Percentiles rank a stretch among this genome's conserved stretches.
Conservation (phyloP, 352 stramenopile species). For the Thraustotheca clavata region DNA sequence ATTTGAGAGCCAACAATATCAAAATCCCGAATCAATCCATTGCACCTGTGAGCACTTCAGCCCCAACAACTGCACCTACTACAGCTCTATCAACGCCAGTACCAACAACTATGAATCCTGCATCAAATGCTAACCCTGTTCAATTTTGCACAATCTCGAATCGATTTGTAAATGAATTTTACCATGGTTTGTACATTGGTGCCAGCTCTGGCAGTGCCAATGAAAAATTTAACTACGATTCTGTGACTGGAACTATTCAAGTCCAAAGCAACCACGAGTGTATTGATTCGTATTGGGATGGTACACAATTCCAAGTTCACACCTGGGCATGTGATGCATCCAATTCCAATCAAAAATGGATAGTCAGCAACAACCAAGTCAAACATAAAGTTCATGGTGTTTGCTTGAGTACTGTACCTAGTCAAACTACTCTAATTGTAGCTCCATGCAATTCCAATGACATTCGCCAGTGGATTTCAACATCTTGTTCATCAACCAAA, state of each 20-base stretch:
- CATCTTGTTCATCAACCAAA: neutral
- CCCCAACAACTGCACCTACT: constrained; percentile 22
- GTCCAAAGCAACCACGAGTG: neutral
- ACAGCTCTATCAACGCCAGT: neutral
- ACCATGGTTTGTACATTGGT: neutral
- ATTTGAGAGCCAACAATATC: constrained; percentile 36
- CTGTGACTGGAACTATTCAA: neutral
- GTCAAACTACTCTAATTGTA: neutral
- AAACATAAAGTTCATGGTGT: neutral
- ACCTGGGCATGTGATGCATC: neutral
- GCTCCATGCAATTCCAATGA: neutral
- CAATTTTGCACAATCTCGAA: neutral
- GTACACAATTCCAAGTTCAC: neutral
- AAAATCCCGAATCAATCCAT: constrained; percentile 22
- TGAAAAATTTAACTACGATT: neutral
- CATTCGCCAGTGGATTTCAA: neutral
- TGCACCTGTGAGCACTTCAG: neutral
- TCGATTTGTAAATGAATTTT: neutral
- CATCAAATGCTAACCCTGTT: constrained; percentile 22
- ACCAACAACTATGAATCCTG: neutral
- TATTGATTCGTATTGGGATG: neutral
- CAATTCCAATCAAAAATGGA: neutral
- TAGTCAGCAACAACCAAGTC: neutral
- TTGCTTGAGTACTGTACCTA: neutral
- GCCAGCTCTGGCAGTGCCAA: neutral